phyloP scores from a whole-genome alignment of 2,329 filamentous ascomycete genomes.

The Sordariomycetes sp. region DNA sequence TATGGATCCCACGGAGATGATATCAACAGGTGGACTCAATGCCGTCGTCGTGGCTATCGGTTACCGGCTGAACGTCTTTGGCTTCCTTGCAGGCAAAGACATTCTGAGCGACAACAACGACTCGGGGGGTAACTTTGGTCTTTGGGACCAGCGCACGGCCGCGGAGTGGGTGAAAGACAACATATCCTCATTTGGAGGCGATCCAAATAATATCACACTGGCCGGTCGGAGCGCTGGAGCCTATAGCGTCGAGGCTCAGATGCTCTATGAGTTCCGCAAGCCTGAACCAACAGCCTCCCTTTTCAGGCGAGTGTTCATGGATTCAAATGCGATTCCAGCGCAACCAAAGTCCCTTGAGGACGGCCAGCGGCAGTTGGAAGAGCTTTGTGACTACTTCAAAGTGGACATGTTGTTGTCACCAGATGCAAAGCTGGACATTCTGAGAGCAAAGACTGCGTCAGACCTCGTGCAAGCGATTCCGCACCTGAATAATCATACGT shows the following conservation, averaged over 20 bases:
- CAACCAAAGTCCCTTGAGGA: conserved; percentile 28
- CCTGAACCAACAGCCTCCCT: conserved; percentile 8
- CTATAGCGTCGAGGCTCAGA: conserved; percentile 30
- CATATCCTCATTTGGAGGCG: conserved; percentile 34
- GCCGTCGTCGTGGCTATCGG: conserved; percentile 34
- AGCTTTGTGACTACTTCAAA: conserved; percentile 24
- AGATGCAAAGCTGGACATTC: conserved; percentile 17
- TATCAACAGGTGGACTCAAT: conserved; percentile 23
- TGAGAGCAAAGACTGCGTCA: conserved; percentile 19
- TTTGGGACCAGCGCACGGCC: conserved; percentile 38
- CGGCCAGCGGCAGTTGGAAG: conserved; percentile 29
- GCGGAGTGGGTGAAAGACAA: conserved; percentile 41
- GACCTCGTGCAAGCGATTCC: conserved; percentile 23
- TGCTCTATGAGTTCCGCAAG: conserved; percentile 23
- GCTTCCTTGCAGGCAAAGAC: conserved; percentile 33
- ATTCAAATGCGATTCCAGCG: conserved; percentile 34
- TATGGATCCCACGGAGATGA: conserved; percentile 33
- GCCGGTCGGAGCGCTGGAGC: conserved; percentile 33
- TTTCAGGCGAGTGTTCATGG: conserved; percentile 29
- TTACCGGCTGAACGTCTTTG: conserved; percentile 34
- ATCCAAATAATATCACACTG: conserved; percentile 33
- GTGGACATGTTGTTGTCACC: conserved; percentile 13
- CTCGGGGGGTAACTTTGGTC: conserved; percentile 28
- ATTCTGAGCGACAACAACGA: conserved; percentile 18
- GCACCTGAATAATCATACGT: conserved; percentile 33